phyloP scores from a whole-genome alignment of 192 early-diverging fungal species.

The Diversispora epigaea region DNA sequence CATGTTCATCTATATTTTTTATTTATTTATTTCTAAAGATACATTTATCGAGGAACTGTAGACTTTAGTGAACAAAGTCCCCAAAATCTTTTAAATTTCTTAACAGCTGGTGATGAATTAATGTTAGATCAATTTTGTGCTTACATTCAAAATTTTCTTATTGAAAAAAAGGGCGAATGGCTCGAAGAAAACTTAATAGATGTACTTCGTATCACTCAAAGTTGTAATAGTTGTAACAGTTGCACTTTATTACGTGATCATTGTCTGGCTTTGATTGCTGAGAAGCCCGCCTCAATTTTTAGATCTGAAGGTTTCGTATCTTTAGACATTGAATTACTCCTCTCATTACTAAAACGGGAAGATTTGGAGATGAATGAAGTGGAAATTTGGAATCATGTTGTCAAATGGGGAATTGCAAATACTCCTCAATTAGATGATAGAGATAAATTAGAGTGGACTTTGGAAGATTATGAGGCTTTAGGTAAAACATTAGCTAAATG shows the following conservation, averaged over 20 bases:
- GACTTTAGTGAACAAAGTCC: neutral
- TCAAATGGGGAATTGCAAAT: constrained; percentile 22
- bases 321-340: neutral
- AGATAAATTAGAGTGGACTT: neutral
- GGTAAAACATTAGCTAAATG: neutral
- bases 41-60: neutral
- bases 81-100: neutral
- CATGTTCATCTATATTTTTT: neutral
- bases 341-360: neutral
- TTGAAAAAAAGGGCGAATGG: neutral
- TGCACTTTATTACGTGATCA: neutral
- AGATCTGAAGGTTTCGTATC: neutral
- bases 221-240: neutral
- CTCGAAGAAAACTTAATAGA: constrained; percentile 6
- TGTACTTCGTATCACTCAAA: neutral
- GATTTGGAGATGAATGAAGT: constrained; percentile 23
- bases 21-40: neutral
- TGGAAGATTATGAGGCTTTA: constrained; percentile 12
- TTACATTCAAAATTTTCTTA: constrained; percentile 13
- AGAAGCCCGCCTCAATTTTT: neutral
- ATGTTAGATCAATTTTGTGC: neutral
- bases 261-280: neutral
- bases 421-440: neutral
- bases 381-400: constrained; percentile 18
- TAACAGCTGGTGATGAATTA: constrained; percentile 9